Base-by-base conservation (phyloP, 2,329 filamentous ascomycete genomes). In the Eutypa lata region DNA sequence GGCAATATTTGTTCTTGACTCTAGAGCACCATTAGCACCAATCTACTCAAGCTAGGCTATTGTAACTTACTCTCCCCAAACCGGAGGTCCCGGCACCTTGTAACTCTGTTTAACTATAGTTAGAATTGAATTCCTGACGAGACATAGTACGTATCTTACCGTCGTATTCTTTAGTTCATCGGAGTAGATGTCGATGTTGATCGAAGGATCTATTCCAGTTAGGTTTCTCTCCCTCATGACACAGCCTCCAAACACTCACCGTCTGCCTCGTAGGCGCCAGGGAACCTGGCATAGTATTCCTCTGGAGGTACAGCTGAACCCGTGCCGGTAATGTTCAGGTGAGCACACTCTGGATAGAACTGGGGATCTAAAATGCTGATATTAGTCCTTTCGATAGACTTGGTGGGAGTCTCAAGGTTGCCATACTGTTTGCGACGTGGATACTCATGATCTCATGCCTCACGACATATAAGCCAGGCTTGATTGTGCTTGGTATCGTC, bases 371-470 rank as follows among this genome's bases (percentile, higher is more conserved):
- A 19, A 21, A 11, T 6, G 2, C 21, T 16, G 5, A 6, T 13
- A 21, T 45, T 38, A 38, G 35, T 16, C 13, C 6, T 14, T 38
- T 18, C 13, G 13, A 38, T 38, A 16, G 4, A 16, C 35, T 7
- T 14, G 16, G 7, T 14, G 35, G 35, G 35, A 16, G 16, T 18
- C 13, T 14, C 13, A 14, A 38, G 35, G 35, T 14, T 38, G n/a
- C 6, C 6, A 14, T 38, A 38, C 35, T 73, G 48, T 77, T 71
- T 21, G 70, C 72, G 50, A 80, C 72, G 53, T 81, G 78, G 7
- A 81, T 68, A 46, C 76, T 77, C 31, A 81, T 58, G 51, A 81
- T 73, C 67, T 82, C 78, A 60, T 82, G 78, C 38, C 78, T 65
- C 47, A 82, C 73, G 47, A 82, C 64, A 58, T 81, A 81, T 38